Evolutionary conservation across 441 rosid species (phyloP), one percentile per base, ranked within the genome.

Genomic region (Melastoma candidum): DNA sequence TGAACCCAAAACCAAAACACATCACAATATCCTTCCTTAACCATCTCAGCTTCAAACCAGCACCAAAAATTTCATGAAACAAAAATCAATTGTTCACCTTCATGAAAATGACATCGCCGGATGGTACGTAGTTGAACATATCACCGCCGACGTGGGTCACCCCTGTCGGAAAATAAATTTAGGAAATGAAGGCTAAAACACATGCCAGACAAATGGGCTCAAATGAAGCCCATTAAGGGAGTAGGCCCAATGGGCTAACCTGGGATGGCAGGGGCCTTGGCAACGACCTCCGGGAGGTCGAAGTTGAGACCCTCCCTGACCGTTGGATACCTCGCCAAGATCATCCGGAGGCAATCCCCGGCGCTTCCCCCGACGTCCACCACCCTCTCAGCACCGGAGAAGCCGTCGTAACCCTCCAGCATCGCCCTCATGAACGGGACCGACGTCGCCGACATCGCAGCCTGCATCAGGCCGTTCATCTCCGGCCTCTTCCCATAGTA

Each of bases 351-450:
- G 68, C 86, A 80, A 64, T 80, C 90, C 11, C 90, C 90, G 11
- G 77, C 79, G 9, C 90, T 83, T 8, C 90, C 90, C 46, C 86
- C 90, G 26, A 83, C 84, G 46, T 83, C 90, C 8, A 83, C 84
- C 51, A 83, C 57, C 39, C 32, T 67, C 36, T 58, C 58, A 26
- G 74, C 77, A 0, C 70, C 76, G 39, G 66, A 47, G 50, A 83
- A 83, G 27, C 86, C 86, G 50, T 73, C 74, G 47, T 78, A 83
- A 43, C 75, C 68, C 10, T 73, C 63, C 72, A 83, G 50, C 3
- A 78, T 63, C 3, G 75, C 75, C 62, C 53, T 83, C 75, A 83
- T 83, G 79, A 83, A 74, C 57, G 90, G 90, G 8, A 78, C 90
- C 0, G 90, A 83, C 49, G 80, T 76, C 0, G 86, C 90, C 2